Evolutionary conservation across 2,329 filamentous ascomycete genomes (phyloP).

Genomic region (Ascochyta rabiei): DNA sequence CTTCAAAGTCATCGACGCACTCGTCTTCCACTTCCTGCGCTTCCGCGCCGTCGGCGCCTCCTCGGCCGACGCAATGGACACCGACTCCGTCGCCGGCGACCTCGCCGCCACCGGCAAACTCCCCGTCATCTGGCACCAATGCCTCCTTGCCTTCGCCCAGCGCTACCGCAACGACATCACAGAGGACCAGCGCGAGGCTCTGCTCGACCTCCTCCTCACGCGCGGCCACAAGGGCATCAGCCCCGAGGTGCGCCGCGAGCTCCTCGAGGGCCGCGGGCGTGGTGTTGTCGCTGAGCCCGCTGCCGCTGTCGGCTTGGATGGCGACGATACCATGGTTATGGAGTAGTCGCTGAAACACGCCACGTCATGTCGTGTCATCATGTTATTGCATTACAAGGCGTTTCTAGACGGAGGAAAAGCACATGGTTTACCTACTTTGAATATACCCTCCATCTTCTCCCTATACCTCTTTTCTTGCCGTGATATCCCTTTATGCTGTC

Average conservation of each 20-base stretch:
- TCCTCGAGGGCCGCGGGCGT: conserved; percentile 85
- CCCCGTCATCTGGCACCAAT: conserved; percentile 97
- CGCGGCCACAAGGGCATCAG: conserved; percentile 88
- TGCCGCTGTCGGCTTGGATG: conserved; percentile 64
- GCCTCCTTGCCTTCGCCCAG: conserved; percentile 88
- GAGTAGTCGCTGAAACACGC: conserved; percentile 12
- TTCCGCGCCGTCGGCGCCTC: conserved; percentile 75
- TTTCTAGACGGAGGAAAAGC: neutral
- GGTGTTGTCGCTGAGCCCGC: conserved; percentile 71
- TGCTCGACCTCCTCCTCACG: conserved; percentile 83
- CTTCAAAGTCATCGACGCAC: conserved; percentile 89
- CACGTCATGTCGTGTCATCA: conserved; percentile 16
- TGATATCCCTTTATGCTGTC: too few relatives aligned
- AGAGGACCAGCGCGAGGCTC: conserved; percentile 88
- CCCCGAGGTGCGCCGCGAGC: conserved; percentile 85
- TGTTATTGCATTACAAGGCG: conserved; percentile 10
- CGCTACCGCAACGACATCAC: conserved; percentile 95
- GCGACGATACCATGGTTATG: conserved; percentile 91
- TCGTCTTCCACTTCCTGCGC: conserved; percentile 95
- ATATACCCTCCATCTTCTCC: too few relatives aligned
- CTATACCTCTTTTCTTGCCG: too few relatives aligned
- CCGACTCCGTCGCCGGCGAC: conserved; percentile 40
- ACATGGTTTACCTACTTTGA: too few relatives aligned
- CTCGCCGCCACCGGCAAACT: conserved; percentile 65
- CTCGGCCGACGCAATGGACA: conserved; percentile 62